Percentiles rank a stretch among this genome's conserved stretches.
Evolutionary conservation across 2,329 filamentous ascomycete genomes (phyloP).

Genomic region (Orbilia javanica): DNA sequence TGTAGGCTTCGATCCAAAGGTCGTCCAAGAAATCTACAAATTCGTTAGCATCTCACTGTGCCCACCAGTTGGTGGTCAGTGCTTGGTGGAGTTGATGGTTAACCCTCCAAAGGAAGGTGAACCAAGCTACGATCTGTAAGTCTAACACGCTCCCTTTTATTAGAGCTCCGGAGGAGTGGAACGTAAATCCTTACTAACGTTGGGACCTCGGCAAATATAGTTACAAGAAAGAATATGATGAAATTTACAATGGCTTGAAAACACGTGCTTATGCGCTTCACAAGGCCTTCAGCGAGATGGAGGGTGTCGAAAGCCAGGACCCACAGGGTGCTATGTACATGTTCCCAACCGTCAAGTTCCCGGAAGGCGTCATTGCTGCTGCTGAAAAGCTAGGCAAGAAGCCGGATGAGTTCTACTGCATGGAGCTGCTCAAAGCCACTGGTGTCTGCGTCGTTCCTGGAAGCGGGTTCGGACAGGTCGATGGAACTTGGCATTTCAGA

Average conservation of each 20-base stretch:
- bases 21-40: conserved; percentile 96
- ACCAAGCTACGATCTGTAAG: conserved; percentile 78
- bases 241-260: conserved; percentile 82
- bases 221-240: conserved; percentile 88
- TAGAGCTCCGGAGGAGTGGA: conserved; percentile 5
- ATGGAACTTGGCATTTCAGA: conserved; percentile 90
- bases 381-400: conserved; percentile 79
- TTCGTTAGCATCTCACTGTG: conserved; percentile 98
- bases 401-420: conserved; percentile 93
- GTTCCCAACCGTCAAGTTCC: conserved; percentile 90
- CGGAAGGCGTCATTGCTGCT: conserved; percentile 80
- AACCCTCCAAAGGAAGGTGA: conserved; percentile 89
- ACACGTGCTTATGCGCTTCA: conserved; percentile 86
- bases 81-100: conserved; percentile 96
- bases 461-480: conserved; percentile 92
- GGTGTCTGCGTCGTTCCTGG: conserved; percentile 95
- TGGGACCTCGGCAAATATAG: conserved; percentile 7
- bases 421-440: conserved; percentile 89
- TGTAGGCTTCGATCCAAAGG: conserved; percentile 84
- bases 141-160: conserved; percentile 8
- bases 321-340: conserved; percentile 98
- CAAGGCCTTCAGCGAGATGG: conserved; percentile 92
- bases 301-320: conserved; percentile 89
- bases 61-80: conserved; percentile 94
- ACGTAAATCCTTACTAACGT: conserved; percentile 25